phyloP scores from a whole-genome alignment of 192 early-diverging fungal genomes.

The Umbelopsis sp. region DNA sequence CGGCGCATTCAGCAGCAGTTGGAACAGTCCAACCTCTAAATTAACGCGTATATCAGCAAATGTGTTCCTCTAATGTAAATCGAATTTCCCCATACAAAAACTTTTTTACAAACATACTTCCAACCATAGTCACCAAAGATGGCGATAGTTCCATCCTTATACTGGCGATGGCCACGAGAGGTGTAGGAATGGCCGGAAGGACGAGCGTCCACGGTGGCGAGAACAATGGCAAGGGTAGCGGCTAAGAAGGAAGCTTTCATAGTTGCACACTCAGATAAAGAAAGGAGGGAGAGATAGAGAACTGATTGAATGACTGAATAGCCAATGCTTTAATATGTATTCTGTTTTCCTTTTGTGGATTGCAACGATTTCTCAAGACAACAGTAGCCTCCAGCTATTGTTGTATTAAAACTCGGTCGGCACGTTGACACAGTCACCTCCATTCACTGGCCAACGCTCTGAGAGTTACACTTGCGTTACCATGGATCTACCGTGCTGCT shows the following conservation, averaged over 20 bases:
- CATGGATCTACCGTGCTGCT: background rate
- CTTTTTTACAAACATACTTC: slow-evolving; percentile 3
- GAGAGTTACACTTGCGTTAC: background rate
- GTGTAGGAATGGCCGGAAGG: background rate
- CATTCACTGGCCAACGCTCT: background rate
- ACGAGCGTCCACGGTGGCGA: background rate
- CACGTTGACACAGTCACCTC: background rate
- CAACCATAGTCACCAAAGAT: slow-evolving; percentile 12
- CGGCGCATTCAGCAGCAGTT: slow-evolving; percentile 4
- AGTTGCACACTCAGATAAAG: background rate
- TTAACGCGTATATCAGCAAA: background rate
- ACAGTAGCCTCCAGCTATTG: background rate
- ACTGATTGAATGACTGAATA: background rate
- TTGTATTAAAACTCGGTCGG: background rate
- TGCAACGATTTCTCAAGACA: background rate
- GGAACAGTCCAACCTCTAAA: background rate
- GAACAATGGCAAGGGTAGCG: slow-evolving; percentile 5
- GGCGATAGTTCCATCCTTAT: background rate
- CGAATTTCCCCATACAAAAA: too few relatives aligned
- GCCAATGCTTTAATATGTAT: too few relatives aligned
- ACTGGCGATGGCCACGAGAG: background rate
- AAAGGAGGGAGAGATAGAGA: background rate
- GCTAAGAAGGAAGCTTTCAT: background rate
- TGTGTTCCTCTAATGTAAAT: too few relatives aligned
- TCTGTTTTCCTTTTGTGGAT: too few relatives aligned